Evolutionary conservation across 345 rosid species (phyloP).

Genomic region (Cardamine resedifolia): DNA sequence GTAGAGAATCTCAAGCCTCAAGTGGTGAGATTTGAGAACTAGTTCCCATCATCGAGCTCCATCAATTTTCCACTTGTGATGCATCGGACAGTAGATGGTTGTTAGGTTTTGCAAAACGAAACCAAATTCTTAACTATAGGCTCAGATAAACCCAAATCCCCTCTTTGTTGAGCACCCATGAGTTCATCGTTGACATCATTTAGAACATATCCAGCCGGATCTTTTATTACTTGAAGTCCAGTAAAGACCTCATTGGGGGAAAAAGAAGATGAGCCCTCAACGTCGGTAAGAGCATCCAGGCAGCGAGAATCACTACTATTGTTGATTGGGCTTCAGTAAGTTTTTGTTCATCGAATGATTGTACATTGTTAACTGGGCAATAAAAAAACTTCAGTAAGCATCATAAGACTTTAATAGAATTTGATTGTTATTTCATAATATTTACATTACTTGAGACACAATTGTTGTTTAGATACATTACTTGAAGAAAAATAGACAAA

Average conservation of each 20-base stretch:
- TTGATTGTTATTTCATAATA: not conserved
- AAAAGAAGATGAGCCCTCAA: slow-evolving; percentile 21
- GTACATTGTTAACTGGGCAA: slow-evolving; percentile 8
- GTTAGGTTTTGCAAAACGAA: not conserved
- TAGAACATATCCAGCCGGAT: slow-evolving; percentile 20
- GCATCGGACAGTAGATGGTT: slow-evolving; percentile 9
- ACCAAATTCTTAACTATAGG: slow-evolving; percentile 13
- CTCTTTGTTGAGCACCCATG: slow-evolving; percentile 10
- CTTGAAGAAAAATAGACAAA: not conserved
- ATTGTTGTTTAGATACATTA: not conserved
- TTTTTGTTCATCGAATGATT: not conserved
- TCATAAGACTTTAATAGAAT: not conserved
- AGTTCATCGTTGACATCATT: slow-evolving; percentile 13
- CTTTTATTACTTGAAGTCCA: not conserved
- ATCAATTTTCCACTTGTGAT: slow-evolving; percentile 17
- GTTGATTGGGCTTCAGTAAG: slow-evolving; percentile 9
- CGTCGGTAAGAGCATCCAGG: slow-evolving; percentile 3
- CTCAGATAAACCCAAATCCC: slow-evolving; percentile 27
- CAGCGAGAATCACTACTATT: slow-evolving; percentile 3
- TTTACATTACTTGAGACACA: not conserved
- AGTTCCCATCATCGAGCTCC: slow-evolving; percentile 21
- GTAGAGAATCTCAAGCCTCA: slow-evolving; percentile 31
- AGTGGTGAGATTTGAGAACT: not conserved
- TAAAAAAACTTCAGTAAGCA: not conserved
- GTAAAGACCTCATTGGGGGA: slow-evolving; percentile 24